Percentiles rank a stretch among this genome's conserved stretches.
phyloP scores from a whole-genome alignment of 306 rosid species.

The Rubus idaeus region DNA sequence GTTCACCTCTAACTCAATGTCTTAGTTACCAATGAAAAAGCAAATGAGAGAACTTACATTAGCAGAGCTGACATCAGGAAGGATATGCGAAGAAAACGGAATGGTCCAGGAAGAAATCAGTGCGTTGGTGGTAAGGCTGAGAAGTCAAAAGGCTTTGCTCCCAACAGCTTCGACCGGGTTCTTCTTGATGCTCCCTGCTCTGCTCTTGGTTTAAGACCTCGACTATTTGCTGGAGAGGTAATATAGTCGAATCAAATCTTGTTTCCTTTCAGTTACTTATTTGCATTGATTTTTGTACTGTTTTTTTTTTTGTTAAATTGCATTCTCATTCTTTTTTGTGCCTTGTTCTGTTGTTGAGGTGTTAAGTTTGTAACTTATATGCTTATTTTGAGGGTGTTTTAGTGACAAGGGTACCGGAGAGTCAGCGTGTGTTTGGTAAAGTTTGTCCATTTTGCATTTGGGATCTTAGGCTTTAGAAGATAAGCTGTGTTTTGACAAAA shows the following conservation, averaged over 20 bases:
- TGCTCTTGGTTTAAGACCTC: constrained; percentile 96
- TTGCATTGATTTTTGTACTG: not conserved
- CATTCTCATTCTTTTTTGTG: not conserved
- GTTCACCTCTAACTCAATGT: constrained; percentile 22
- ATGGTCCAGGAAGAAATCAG: constrained; percentile 93
- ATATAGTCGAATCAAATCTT: constrained; percentile 15
- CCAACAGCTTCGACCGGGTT: constrained; percentile 89
- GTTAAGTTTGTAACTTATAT: not conserved
- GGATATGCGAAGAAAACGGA: constrained; percentile 58
- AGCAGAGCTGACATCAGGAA: constrained; percentile 78
- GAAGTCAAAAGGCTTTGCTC: constrained; percentile 77
- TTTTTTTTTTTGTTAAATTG: not conserved
- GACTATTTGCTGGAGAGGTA: constrained; percentile 89
- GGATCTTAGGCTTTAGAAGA: not conserved
- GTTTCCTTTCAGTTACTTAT: not conserved
- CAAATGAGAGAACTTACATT: constrained; percentile 46
- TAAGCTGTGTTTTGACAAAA: not conserved
- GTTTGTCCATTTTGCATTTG: not conserved
- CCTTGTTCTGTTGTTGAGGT: not conserved
- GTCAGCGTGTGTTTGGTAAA: not conserved
- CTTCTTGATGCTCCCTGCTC: constrained; percentile 99
- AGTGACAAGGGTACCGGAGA: not conserved
- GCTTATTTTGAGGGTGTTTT: not conserved
- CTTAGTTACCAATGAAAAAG: constrained; percentile 48
- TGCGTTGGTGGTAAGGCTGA: constrained; percentile 66